Base-by-base conservation (phyloP, 2,329 filamentous ascomycete genomes). In the Cordyceps farinosa region DNA sequence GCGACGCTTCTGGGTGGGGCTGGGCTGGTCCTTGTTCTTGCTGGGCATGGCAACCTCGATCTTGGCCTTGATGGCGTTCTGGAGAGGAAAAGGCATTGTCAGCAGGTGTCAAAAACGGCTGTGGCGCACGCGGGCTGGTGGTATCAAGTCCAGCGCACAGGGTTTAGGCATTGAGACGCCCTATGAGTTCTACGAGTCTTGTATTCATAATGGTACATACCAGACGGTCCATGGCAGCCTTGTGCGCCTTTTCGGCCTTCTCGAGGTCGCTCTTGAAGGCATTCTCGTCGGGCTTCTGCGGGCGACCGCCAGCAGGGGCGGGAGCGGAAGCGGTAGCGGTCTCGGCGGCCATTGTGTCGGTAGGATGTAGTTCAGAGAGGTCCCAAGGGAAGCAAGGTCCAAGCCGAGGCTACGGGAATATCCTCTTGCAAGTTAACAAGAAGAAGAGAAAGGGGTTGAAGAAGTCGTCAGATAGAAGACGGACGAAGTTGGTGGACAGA, bases 1-100 rank as follows among this genome's bases (percentile, higher is more conserved):
- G 73, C 92, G 90, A 74, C 88, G 90, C 82, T 96, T 92, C 72
- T 87, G 88, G 65, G 85, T 82, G 15, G 94, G 91, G 40, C 87
- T 91, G 73, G 90, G 90, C 77, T 91, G 87, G 74, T 94, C 92
- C 79, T 90, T 84, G 76, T 82, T 83, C 78, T 85, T 87, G 79
- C 77, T 90, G 54, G 91, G 90, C 72, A 88, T 84, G 65, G 90
- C 91, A 67, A 88, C 81, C 64, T 97, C 92, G 74, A 98, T 87
- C 81, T 97, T 96, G 75, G 88, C 85, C 79, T 92, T 94, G 79
- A 95, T 82, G 68, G 89, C 88, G 74, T 91, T 93, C 94, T 98
- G 73, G n/a, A 66, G 62, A 40, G 51, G 60, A 45, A 58, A 32
- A 55, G 63, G 36, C 65, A 67, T 63, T 69, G 68, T 60, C 22